Evolutionary conservation across 1,284 basidiomycete species (phyloP).

Genomic region (Ganoderma resinaceum): DNA sequence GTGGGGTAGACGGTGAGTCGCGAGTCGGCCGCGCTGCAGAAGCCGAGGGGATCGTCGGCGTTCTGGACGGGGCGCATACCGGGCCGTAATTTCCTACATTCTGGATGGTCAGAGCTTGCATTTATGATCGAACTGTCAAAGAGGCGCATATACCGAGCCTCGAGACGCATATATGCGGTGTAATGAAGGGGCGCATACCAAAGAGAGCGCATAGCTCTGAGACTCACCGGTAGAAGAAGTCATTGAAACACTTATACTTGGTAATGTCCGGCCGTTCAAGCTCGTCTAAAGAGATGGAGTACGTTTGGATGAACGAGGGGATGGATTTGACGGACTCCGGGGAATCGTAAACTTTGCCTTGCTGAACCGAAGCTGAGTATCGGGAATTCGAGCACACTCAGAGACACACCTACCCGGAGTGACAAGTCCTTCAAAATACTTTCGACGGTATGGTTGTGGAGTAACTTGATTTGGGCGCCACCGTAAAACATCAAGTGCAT

Average conservation of each 20-base stretch:
- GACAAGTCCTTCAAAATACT: slow-evolving; percentile 71
- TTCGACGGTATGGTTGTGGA: slow-evolving; percentile 63
- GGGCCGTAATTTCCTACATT: slow-evolving; percentile 61
- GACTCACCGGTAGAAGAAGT: slow-evolving; percentile 75
- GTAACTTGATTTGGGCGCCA: slow-evolving; percentile 55
- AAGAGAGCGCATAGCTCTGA: background rate
- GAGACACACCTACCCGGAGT: slow-evolving; percentile 53
- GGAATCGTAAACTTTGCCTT: slow-evolving; percentile 63
- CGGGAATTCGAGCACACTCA: background rate
- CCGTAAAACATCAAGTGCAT: slow-evolving; percentile 86
- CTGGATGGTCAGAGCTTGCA: background rate
- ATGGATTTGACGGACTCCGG: slow-evolving; percentile 68
- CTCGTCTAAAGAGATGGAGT: slow-evolving; percentile 68
- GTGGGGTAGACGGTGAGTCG: slow-evolving; percentile 74
- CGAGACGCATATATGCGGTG: background rate
- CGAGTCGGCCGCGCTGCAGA: slow-evolving; percentile 80
- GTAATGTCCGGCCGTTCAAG: slow-evolving; percentile 68
- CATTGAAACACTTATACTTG: slow-evolving; percentile 79
- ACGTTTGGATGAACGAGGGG: slow-evolving; percentile 77
- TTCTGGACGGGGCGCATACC: slow-evolving; percentile 73
- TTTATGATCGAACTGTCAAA: background rate
- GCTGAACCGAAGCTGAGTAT: slow-evolving; percentile 36
- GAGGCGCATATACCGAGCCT: background rate
- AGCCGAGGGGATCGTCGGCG: slow-evolving; percentile 55
- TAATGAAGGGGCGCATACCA: background rate